Evolutionary conservation across 345 rosid species (phyloP).

Genomic region (Brassica nigra): DNA sequence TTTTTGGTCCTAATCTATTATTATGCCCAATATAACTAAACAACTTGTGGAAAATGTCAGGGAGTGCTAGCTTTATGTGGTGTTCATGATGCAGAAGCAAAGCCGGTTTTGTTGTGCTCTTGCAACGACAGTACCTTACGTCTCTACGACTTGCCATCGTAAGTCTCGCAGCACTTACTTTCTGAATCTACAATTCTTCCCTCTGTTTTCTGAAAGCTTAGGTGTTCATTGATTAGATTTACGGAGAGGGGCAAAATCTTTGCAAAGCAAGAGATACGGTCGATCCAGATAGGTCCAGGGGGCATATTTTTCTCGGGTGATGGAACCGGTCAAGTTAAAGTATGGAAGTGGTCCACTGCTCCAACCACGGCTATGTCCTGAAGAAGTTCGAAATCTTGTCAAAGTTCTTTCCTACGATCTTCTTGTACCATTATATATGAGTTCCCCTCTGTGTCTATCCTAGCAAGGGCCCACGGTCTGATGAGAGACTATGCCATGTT

Average conservation of each 20-base stretch:
- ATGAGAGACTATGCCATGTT: constrained; percentile 18
- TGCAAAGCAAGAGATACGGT: constrained; percentile 80
- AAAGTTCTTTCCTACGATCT: constrained; percentile 25
- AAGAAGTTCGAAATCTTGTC: neutral
- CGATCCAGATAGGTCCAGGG: constrained; percentile 75
- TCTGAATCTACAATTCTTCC: neutral
- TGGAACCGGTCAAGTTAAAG: constrained; percentile 89
- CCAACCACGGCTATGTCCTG: constrained; percentile 40
- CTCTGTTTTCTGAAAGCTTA: constrained; percentile 4
- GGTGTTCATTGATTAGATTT: constrained; percentile 50
- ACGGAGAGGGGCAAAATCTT: constrained; percentile 87
- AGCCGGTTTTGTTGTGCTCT: constrained; percentile 75
- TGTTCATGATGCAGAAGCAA: constrained; percentile 77
- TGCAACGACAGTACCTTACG: constrained; percentile 76
- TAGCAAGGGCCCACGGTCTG: constrained; percentile 9
- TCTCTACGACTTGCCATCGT: constrained; percentile 91
- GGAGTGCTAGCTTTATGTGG: constrained; percentile 80
- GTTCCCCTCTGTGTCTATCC: constrained; percentile 9
- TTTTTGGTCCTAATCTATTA: neutral
- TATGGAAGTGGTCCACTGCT: constrained; percentile 74
- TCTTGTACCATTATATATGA: constrained; percentile 36
- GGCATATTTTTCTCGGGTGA: constrained; percentile 94
- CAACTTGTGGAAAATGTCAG: constrained; percentile 40
- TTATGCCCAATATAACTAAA: constrained; percentile 2
- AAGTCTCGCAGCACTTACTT: constrained; percentile 42